Percentiles rank a stretch among this genome's conserved stretches.
phyloP scores from a whole-genome alignment of 371 early-diverging fungal genomes.

The Mucor piriformis region DNA sequence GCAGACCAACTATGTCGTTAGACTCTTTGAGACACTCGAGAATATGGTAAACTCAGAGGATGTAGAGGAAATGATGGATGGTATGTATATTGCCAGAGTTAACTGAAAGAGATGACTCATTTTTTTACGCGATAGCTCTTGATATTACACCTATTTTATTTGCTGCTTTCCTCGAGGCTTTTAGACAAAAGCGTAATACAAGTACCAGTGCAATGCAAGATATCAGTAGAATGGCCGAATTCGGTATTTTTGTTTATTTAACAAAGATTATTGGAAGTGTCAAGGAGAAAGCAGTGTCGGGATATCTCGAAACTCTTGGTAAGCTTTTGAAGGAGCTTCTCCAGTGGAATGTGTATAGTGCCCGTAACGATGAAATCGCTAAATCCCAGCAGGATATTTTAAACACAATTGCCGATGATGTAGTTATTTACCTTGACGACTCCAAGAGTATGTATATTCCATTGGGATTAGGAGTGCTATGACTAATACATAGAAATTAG shows the following conservation, averaged over 20 bases:
- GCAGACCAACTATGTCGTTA: conserved; percentile 36
- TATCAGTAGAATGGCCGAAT: conserved; percentile 38
- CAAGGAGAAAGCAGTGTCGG: conserved; percentile 2
- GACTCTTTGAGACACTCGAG: conserved; percentile 42
- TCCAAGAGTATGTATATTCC: conserved; percentile 14
- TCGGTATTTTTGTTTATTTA: conserved; percentile 40
- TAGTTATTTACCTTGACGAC: conserved; percentile 21
- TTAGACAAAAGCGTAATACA: conserved; percentile 36
- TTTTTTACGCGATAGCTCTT: conserved; percentile 17
- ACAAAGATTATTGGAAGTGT: conserved; percentile 13
- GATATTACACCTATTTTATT: conserved; percentile 36
- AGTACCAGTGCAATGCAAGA: conserved; percentile 34
- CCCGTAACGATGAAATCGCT: conserved; percentile 42
- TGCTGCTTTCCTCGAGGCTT: conserved; percentile 31
- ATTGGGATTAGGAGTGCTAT: background rate
- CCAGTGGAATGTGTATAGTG: conserved; percentile 33
- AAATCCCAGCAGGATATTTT: conserved; percentile 26
- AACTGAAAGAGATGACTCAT: background rate
- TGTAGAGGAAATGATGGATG: conserved; percentile 25
- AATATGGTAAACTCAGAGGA: conserved; percentile 21
- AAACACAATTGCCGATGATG: conserved; percentile 23
- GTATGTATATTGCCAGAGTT: conserved; percentile 16
- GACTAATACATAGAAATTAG: background rate
- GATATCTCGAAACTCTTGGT: conserved; percentile 24
- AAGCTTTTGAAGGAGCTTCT: conserved; percentile 30